These are phyloP conservation scores for Debaryomyces coudertii DNA, from an alignment of 1,139 yeast genomes.

Conservation along the genomic window DNA sequence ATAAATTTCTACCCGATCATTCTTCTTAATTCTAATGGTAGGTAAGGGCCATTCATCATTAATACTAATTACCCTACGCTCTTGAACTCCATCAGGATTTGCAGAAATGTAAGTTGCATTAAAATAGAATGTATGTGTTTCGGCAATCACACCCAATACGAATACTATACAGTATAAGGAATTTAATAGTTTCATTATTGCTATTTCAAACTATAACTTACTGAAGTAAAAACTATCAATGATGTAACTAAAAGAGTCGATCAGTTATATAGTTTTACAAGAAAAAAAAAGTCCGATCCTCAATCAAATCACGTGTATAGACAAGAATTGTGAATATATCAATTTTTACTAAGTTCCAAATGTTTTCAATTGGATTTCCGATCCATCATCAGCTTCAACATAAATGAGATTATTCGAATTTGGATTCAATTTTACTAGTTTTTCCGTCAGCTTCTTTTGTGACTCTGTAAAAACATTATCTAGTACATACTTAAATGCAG, in stretches of 20 bases:
- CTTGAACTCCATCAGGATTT: conserved; percentile 75
- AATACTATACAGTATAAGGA: conserved; percentile 3
- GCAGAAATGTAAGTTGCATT: conserved; percentile 70
- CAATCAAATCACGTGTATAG: conserved; percentile 1
- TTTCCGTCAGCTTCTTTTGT: conserved; percentile 46
- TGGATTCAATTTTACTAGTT: conserved; percentile 34
- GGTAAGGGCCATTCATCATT: conserved; percentile 91
- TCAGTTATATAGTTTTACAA: background rate
- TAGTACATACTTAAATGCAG: conserved; percentile 57
- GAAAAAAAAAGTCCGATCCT: background rate
- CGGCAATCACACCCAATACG: conserved; percentile 35
- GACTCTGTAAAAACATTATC: conserved; percentile 34
- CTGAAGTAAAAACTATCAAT: background rate
- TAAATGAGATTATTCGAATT: conserved; percentile 4
- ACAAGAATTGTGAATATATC: background rate
- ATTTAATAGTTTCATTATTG: conserved; percentile 1
- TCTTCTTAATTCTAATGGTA: conserved; percentile 64
- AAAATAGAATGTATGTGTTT: conserved; percentile 70
- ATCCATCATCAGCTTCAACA: conserved; percentile 19
- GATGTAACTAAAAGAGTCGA: background rate
- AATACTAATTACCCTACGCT: conserved; percentile 74
- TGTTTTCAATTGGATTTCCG: conserved; percentile 39
- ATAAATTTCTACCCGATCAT: conserved; percentile 74
- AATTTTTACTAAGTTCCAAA: conserved; percentile 23
- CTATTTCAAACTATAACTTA: background rate